phyloP scores from a whole-genome alignment of 2,329 filamentous ascomycete genomes.

The Blumeria graminis region DNA sequence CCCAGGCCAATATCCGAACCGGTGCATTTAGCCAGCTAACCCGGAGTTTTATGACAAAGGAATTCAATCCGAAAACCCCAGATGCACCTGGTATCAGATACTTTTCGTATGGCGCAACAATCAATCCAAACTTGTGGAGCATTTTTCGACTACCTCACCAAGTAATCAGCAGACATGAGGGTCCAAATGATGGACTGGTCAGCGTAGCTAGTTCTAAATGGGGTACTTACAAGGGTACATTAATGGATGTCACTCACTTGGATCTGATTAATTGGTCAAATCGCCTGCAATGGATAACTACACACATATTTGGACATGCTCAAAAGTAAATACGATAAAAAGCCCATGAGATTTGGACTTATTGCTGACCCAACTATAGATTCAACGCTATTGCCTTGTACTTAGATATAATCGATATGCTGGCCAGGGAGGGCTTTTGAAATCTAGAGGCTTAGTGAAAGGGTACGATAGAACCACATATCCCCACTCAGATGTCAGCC shows the following conservation, averaged over 20 bases:
- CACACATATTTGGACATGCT: conserved; percentile 27
- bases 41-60: conserved; percentile 28
- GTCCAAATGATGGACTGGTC: conserved; percentile 41
- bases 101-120: conserved; percentile 35
- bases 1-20: conserved; percentile 28
- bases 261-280: conserved; percentile 48
- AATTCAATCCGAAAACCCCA: conserved; percentile 33
- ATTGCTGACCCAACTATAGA: conserved; percentile 13
- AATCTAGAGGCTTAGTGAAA: not conserved
- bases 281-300: conserved; percentile 27
- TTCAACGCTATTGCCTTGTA: conserved; percentile 48
- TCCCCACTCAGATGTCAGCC: no score
- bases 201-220: conserved; percentile 37
- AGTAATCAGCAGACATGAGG: conserved; percentile 27
- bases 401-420: conserved; percentile 41
- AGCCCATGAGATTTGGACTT: conserved; percentile 3
- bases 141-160: conserved; percentile 29
- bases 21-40: conserved; percentile 38
- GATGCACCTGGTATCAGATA: conserved; percentile 30
- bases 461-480: no score
- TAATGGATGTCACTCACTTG: conserved; percentile 35
- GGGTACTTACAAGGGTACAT: conserved; percentile 39
- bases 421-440: conserved; percentile 36
- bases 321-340: conserved; percentile 21
- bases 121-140: conserved; percentile 36